Base-by-base conservation (phyloP, 371 early-diverging fungal genomes). In the Capillidium rhysosporum region DNA sequence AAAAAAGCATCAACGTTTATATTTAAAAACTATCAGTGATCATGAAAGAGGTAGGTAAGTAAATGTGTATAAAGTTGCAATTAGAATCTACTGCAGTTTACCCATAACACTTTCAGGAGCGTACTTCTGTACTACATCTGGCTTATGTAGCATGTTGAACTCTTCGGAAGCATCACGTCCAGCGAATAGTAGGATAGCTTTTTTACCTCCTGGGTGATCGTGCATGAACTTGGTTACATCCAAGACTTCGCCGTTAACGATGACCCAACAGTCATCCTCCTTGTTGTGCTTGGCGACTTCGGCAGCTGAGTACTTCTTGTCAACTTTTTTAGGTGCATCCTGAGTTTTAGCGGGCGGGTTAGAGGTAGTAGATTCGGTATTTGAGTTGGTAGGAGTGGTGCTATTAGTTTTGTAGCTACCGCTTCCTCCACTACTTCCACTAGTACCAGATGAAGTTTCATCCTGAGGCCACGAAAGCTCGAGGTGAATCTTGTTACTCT, bases 201-300 rank as follows among this genome's bases (percentile, higher is more conserved):
- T 86, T 72, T 85, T 84, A 57, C 87, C 89, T 45, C 84, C 79
- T 31, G 89, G 92, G 67, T 90, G 88, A 56, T 86, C 85, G 41
- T 71, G 65, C 65, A 89, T 71, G 74, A 94, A 95, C 53, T 77
- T 74, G 45, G 96, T 93, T 26, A 87, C 92, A 64, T 96, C 80
- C 59, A 90, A 76, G 20, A 98, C 95, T 57, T 86, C 72, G 38
- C 84, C 89, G 59, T 89, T 82, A n/a, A 96, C 81, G 57, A 90
- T 75, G 44, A 95, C 89, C 97, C 95, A 98, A 66, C 90, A 86
- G 66, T 94, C 95, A 5, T 87, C 71, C 49, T 77, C 73, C 53
- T 66, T 85, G 73, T 80, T 84, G 69, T 95, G 96, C 65, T 85
- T 82, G 30, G 84, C 75, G 18, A 97, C 86, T 55, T 95, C 80